These are phyloP conservation scores for Penicillium goetzii DNA, from an alignment of 495 filamentous ascomycete species.

Conservation along the genomic window DNA sequence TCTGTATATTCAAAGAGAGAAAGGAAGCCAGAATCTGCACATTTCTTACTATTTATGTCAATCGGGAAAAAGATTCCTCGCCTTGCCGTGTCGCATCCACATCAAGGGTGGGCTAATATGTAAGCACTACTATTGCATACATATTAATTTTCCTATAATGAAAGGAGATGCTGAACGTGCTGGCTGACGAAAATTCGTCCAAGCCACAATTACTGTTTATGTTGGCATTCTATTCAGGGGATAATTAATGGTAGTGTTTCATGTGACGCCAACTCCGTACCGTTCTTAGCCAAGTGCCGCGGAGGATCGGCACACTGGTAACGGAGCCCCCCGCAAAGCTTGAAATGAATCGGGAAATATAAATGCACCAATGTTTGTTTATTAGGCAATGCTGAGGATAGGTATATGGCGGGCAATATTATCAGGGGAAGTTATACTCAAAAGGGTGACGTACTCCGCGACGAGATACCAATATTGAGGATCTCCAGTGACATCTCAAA, in stretches of 20 bases:
- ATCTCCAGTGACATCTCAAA: not conserved
- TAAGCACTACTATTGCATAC: slow-evolving; percentile 1
- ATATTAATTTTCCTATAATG: slow-evolving; percentile 5
- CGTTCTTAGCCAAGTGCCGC: slow-evolving; percentile 14
- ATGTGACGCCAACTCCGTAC: not conserved
- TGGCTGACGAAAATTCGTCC: not conserved
- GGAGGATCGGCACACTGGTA: slow-evolving; percentile 5
- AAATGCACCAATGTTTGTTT: slow-evolving; percentile 6
- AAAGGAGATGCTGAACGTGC: not conserved
- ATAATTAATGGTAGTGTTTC: slow-evolving; percentile 10
- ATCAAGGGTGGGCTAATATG: not conserved
- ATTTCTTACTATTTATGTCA: not conserved
- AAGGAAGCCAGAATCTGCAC: not conserved
- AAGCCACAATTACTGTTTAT: not conserved
- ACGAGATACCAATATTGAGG: not conserved
- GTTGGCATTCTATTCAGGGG: slow-evolving; percentile 11
- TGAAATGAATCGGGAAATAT: slow-evolving; percentile 9
- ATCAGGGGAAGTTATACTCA: not conserved
- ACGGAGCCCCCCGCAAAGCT: slow-evolving; percentile 11
- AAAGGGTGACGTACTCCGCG: too few species aligned
- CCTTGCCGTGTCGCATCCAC: not conserved
- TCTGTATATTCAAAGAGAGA: not conserved
- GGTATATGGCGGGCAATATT: not conserved
- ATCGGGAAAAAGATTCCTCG: not conserved
- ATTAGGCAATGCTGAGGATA: not conserved